Conservation (phyloP, 148 eudicot species). For the Pouteria glomerata region DNA sequence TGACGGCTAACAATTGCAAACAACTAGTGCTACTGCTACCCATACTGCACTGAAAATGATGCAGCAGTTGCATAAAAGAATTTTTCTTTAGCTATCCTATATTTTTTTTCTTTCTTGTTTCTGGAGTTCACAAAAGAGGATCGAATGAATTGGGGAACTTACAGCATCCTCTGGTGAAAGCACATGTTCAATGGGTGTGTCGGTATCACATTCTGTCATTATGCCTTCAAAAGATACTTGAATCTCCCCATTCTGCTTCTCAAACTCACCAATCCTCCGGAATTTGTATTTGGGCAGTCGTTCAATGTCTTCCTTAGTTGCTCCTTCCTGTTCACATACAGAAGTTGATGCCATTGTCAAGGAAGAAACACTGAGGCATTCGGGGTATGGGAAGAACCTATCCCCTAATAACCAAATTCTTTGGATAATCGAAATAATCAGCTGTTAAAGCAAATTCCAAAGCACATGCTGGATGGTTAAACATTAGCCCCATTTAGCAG, state of each 20-base stretch:
- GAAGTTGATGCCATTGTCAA: neutral
- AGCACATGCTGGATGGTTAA: too few relatives aligned
- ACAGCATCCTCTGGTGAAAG: constrained; percentile 85
- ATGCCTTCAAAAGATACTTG: constrained; percentile 78
- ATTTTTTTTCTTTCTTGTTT: neutral
- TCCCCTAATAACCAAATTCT: neutral
- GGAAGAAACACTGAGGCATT: neutral
- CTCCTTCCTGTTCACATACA: constrained; percentile 64
- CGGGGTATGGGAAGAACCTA: neutral
- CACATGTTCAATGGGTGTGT: constrained; percentile 50
- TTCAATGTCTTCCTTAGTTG: constrained; percentile 80
- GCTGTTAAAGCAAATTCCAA: too few relatives aligned
- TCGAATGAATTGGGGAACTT: constrained; percentile 28
- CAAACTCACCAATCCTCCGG: constrained; percentile 56
- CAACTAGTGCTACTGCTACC: too few relatives aligned
- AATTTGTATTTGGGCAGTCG: constrained; percentile 68
- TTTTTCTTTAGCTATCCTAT: neutral
- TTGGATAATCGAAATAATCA: too few relatives aligned
- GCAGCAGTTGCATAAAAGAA: neutral
- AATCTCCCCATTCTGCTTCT: constrained; percentile 72
- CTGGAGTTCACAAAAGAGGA: neutral
- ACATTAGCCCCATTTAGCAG: too few relatives aligned
- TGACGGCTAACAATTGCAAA: too few relatives aligned
- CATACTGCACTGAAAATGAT: neutral
- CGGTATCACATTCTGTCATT: constrained; percentile 79